Percentiles rank a stretch among this genome's conserved stretches.
Conservation (phyloP, 257 asterid genomes). For the Scutellaria minor region DNA sequence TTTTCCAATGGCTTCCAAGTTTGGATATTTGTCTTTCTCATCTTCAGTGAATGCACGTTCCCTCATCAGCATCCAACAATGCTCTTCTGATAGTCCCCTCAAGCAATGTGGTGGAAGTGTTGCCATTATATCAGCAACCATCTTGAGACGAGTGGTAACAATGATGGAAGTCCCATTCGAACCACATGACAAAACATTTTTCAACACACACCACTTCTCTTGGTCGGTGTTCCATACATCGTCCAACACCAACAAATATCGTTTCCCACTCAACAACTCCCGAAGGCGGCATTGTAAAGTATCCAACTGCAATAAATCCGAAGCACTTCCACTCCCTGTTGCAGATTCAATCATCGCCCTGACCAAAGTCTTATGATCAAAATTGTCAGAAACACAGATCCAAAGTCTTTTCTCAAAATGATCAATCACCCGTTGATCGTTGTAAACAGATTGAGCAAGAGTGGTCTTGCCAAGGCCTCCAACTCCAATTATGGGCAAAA, state of each 20-base stretch:
- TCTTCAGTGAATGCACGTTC: constrained; percentile 31
- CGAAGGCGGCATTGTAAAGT: constrained; percentile 19
- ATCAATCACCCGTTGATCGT: too few relatives aligned
- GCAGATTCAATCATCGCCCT: too few relatives aligned
- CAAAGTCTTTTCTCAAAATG: too few relatives aligned
- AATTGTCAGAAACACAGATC: too few relatives aligned
- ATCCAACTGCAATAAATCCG: constrained; percentile 20
- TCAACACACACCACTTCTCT: constrained; percentile 38
- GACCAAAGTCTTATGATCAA: too few relatives aligned
- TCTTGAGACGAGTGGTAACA: constrained; percentile 38
- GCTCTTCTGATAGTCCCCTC: neutral
- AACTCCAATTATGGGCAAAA: too few relatives aligned
- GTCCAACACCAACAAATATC: constrained; percentile 39
- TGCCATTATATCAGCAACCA: constrained; percentile 16
- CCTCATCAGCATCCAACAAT: constrained; percentile 37
- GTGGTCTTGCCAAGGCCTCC: too few relatives aligned
- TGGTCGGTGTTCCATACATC: constrained; percentile 31
- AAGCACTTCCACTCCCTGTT: neutral
- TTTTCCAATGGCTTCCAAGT: neutral
- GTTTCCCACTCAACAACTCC: constrained; percentile 34
- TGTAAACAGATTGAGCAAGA: too few relatives aligned
- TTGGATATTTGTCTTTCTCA: too few relatives aligned
- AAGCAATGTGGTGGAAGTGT: constrained; percentile 30
- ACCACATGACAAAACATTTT: constrained; percentile 32
- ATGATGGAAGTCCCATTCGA: constrained; percentile 34